A percentile compares a stretch with the other conserved stretches of the same genome.
These are phyloP conservation scores for Candida maltosa DNA, from an alignment of 805 yeast species.

Conservation along the genomic window DNA sequence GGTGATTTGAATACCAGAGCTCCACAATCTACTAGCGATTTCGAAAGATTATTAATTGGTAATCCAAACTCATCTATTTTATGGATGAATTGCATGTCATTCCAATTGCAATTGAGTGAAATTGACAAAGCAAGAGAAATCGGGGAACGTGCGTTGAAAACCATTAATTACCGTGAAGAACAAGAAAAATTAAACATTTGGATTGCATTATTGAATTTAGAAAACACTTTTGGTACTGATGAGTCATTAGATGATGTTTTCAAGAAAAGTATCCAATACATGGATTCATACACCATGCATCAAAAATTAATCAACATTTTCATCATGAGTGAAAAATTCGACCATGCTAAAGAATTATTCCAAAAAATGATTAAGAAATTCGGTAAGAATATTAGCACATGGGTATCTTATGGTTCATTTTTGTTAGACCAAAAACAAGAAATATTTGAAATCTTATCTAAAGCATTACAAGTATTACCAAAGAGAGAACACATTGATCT, in stretches of 20 bases:
- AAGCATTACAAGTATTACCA: conserved; percentile 68
- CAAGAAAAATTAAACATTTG: conserved; percentile 90
- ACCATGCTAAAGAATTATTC: conserved; percentile 68
- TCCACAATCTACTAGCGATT: conserved; percentile 89
- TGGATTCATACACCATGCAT: conserved; percentile 85
- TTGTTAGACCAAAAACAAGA: conserved; percentile 61
- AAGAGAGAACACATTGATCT: conserved; percentile 74
- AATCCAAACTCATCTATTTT: conserved; percentile 89
- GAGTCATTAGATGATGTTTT: conserved; percentile 79
- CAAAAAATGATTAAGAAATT: conserved; percentile 69
- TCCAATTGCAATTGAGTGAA: conserved; percentile 92
- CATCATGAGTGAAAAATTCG: conserved; percentile 66
- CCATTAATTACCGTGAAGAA: conserved; percentile 88
- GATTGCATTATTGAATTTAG: conserved; percentile 93
- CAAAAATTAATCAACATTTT: conserved; percentile 75
- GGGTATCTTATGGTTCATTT: conserved; percentile 82
- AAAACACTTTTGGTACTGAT: conserved; percentile 85
- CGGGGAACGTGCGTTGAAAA: conserved; percentile 87
- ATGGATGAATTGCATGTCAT: conserved; percentile 99
- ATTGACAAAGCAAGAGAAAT: conserved; percentile 91
- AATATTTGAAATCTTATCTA: conserved; percentile 72
- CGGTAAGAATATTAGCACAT: conserved; percentile 66
- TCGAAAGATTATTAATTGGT: conserved; percentile 87
- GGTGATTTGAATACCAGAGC: conserved; percentile 78
- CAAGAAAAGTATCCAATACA: conserved; percentile 81